Base-by-base conservation (phyloP, 2,329 filamentous ascomycete species). In the Clarireedia hainanense region DNA sequence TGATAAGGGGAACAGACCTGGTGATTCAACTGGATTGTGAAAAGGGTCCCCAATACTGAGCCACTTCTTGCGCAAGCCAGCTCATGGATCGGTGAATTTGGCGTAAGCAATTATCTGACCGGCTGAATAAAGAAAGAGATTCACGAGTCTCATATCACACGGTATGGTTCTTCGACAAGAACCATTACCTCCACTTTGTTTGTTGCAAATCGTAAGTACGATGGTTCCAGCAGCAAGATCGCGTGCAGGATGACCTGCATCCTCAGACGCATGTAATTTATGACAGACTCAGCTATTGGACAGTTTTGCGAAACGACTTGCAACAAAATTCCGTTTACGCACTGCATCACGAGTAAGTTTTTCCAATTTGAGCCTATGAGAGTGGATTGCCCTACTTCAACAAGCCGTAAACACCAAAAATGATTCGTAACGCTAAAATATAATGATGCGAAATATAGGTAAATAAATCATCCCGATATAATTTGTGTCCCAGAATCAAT, bases 201-300 rank as follows among this genome's bases (percentile, higher is more conserved):
- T 45, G 43, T 47, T 47, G 43, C 43, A 47, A 47, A 47, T 47
- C 43, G 20, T 24, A 47, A 47, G 43, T 47, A 47, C 43, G 43
- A 47, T 47, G 43, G 26, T 24, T 47, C 23, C 15, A 26, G 24
- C 24, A 26, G 43, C 24, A 24, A 30, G 43, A 47, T 47, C 43
- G 43, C 23, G 20, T 43, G 40, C 40, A 43, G 40, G 40, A 43
- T 43, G 43, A 47, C 24, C 14, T 47, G 43, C 43, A 47, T 47
- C 15, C 43, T 26, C 23, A 30, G 15, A 47, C 26, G 43, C 43
- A 47, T 30, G 43, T 10, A 47, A 24, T 47, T 47, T 47, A 27
- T n/a, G 20, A 14, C 24, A 27, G 12, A 15, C 26, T 27, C 24
- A 15, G 12, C 24, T 47, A 47, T 47, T 47, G 43, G 43, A n/a